Conservation (phyloP, 495 filamentous ascomycete genomes). For the Aspergillus panamensis region DNA sequence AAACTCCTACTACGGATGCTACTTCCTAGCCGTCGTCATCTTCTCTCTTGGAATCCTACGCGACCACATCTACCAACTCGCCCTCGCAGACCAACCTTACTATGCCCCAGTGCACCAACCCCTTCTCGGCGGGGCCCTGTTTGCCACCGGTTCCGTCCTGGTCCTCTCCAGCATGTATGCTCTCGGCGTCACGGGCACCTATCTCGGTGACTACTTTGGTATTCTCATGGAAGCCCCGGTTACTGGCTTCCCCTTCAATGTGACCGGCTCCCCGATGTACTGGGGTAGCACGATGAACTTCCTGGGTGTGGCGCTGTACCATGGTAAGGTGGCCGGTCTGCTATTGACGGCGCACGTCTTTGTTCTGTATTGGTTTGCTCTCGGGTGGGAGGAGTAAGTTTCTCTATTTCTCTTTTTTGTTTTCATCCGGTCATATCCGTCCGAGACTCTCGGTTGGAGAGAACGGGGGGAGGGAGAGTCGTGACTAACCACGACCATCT, state of each 20-base stretch:
- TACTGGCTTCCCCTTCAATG: conserved; percentile 91
- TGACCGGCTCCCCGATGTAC: conserved; percentile 94
- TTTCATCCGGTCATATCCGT: not conserved
- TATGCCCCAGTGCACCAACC: conserved; percentile 64
- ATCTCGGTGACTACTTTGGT: conserved; percentile 96
- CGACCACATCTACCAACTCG: conserved; percentile 59
- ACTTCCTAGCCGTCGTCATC: conserved; percentile 81
- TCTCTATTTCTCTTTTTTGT: conserved; percentile 11
- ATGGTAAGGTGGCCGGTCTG: conserved; percentile 84
- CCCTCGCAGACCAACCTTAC: conserved; percentile 41
- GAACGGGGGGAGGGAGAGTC: not conserved
- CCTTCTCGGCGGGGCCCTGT: conserved; percentile 62
- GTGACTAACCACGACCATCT: conserved; percentile 20
- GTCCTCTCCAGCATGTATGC: conserved; percentile 87
- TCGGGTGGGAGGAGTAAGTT: conserved; percentile 82
- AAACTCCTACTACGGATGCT: conserved; percentile 79
- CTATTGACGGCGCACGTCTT: conserved; percentile 72
- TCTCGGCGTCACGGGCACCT: conserved; percentile 94
- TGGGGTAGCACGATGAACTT: conserved; percentile 91
- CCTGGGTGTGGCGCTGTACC: conserved; percentile 81
- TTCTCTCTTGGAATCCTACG: conserved; percentile 88
- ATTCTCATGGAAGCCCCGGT: conserved; percentile 95
- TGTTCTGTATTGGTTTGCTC: conserved; percentile 74
- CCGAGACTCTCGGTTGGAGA: not conserved
- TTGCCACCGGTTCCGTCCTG: conserved; percentile 74